phyloP scores from a whole-genome alignment of 805 yeast species.

The Jamesozyma jinghongensis region DNA sequence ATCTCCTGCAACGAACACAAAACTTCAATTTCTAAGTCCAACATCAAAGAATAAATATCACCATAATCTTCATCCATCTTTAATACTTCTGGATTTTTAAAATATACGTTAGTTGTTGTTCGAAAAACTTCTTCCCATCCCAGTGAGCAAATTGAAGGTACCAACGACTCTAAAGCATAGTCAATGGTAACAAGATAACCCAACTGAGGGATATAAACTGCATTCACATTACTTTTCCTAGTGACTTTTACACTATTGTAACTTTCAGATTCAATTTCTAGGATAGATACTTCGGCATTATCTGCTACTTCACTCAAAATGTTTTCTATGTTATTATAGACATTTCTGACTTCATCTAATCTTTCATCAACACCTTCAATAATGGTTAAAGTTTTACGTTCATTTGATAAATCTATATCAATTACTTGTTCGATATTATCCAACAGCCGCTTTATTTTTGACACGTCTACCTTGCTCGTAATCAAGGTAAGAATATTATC shows the following conservation, averaged over 20 bases:
- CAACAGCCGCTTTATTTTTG: conserved; percentile 8
- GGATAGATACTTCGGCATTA: conserved; percentile 5
- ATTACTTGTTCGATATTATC: conserved; percentile 23
- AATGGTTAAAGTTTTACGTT: conserved; percentile 23
- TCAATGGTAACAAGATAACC: conserved; percentile 34
- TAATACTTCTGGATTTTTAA: conserved; percentile 27
- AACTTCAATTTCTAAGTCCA: conserved; percentile 37
- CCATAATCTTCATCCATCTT: conserved; percentile 34
- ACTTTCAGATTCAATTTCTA: too few relatives aligned
- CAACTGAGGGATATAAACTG: conserved; percentile 38
- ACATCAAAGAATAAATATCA: conserved; percentile 34
- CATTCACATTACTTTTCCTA: conserved; percentile 21
- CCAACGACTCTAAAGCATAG: conserved; percentile 1
- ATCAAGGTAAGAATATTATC: conserved; percentile 11
- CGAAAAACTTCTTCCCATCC: conserved; percentile 34
- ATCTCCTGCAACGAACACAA: conserved; percentile 26
- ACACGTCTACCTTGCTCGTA: conserved; percentile 5
- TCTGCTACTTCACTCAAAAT: conserved; percentile 20
- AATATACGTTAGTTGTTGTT: conserved; percentile 32
- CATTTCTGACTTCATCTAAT: conserved; percentile 21
- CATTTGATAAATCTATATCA: conserved; percentile 33
- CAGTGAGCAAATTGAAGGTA: conserved; percentile 2
- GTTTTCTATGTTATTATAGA: conserved; percentile 29
- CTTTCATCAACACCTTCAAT: conserved; percentile 24
- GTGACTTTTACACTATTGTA: conserved; percentile 1